phyloP scores from a whole-genome alignment of 2,329 filamentous ascomycete species.

The Fusarium sp. region DNA sequence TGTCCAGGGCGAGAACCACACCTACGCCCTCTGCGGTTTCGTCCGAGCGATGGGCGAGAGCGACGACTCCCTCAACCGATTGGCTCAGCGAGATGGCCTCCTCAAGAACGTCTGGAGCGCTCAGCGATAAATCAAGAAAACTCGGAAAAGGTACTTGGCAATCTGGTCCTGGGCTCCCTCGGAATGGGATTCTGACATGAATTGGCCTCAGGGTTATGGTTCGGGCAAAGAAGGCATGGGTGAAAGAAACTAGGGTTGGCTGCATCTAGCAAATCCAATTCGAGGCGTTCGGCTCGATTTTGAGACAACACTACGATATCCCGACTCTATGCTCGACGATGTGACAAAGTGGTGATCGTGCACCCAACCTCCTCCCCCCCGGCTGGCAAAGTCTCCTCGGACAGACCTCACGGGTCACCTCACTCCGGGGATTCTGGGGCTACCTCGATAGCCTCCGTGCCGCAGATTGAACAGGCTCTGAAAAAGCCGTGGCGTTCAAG shows the following conservation, averaged over 20 bases:
- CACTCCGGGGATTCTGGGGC: slow-evolving; percentile 66
- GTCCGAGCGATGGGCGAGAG: slow-evolving; percentile 97
- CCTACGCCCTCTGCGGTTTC: slow-evolving; percentile 97
- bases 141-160: slow-evolving; percentile 41
- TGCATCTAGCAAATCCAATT: slow-evolving; percentile 60
- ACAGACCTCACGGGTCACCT: slow-evolving; percentile 50
- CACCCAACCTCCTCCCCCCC: slow-evolving; percentile 48
- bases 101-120: slow-evolving; percentile 97
- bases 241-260: slow-evolving; percentile 57
- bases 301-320: slow-evolving; percentile 53
- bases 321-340: slow-evolving; percentile 44
- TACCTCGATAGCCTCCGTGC: slow-evolving; percentile 69
- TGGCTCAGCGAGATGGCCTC: slow-evolving; percentile 95
- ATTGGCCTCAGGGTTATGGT: slow-evolving; percentile 46
- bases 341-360: slow-evolving; percentile 45
- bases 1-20: slow-evolving; percentile 93
- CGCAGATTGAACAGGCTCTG: slow-evolving; percentile 69
- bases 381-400: slow-evolving; percentile 70
- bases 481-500: slow-evolving; percentile 72
- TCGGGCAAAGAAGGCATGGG: slow-evolving; percentile 53
- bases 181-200: slow-evolving; percentile 43
- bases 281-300: slow-evolving; percentile 62
- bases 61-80: slow-evolving; percentile 95
- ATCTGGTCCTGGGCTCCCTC: slow-evolving; percentile 41
- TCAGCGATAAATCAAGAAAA: slow-evolving; percentile 63